Evolutionary conservation across 2,329 filamentous ascomycete species (phyloP), one percentile per base, ranked within the genome.

Genomic region (Teratosphaeriaceae sp.): DNA sequence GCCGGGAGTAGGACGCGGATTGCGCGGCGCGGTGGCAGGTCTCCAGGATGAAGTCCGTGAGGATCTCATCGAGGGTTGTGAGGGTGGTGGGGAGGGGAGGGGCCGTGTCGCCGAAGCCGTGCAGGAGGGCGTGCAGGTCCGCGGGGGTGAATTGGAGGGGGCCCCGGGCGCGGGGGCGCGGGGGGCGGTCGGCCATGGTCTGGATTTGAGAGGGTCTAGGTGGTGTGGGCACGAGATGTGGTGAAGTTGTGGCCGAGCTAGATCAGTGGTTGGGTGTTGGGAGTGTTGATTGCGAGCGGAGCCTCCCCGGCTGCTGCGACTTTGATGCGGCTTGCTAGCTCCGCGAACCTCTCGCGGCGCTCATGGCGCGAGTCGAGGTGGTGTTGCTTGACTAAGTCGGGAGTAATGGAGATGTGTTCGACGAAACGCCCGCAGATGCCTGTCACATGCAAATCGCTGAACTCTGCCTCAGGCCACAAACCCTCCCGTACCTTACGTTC

Each of bases 1-100:
- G 85, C 0, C 88, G 84, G 2, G 85, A 82, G 65, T 94, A 87
- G 63, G 86, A 82, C 1, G 92, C 92, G 41, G 84, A 82, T 34
- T 86, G 80, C 3, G 88, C 87, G 3, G 92, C 90, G 61, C 88
- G 84, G 70, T 94, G 92, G 67, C 86, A 90, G 42, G 92, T 82
- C 64, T 92, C 88, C 62, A 94, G 88, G 63, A 97, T 87, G 72
- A 94, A 96, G 71, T 97, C 92, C 49, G 89, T 95, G 48, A 95
- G 80, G 55, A 97, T 90, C 69, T 96, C 89, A 72, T 97, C 92
- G 39, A 97, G 82, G 40, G 90, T 79, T 48, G 85, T 82, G 47
- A 95, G 76, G 8, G 89, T 96, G 61, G 88, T 80, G 15, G 85
- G 82, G 20, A 97, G 81, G 1, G 44, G 83, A 74, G 46, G 77